phyloP scores from a whole-genome alignment of 2,329 filamentous ascomycete species.

The Sphaerulina musiva region DNA sequence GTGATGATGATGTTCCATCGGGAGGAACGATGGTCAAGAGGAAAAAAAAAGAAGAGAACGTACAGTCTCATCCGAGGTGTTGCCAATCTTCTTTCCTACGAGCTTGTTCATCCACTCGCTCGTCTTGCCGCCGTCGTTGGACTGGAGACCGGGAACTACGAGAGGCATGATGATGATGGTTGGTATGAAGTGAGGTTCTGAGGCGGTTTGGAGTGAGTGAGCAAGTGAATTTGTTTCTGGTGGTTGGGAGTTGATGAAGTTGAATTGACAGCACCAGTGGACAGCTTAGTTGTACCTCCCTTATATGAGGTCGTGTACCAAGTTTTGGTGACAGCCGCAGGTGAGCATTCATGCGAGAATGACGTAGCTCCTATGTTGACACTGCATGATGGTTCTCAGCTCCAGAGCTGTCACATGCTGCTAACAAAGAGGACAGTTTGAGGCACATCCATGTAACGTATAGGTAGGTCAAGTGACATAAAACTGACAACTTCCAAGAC shows the following conservation, averaged over 20 bases:
- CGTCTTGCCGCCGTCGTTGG: constrained; percentile 35
- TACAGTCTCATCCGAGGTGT: constrained; percentile 42
- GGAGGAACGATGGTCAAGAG: neutral
- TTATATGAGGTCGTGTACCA: neutral
- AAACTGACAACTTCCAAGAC: too few species aligned
- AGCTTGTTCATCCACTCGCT: constrained; percentile 45
- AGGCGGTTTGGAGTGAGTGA: neutral
- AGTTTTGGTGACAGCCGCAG: neutral
- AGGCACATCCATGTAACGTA: too few species aligned
- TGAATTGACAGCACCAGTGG: neutral
- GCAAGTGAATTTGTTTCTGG: neutral
- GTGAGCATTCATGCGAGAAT: constrained; percentile 2
- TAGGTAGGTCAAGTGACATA: too few species aligned
- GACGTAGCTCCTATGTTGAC: constrained; percentile 1
- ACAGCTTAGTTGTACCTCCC: neutral
- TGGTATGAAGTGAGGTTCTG: neutral
- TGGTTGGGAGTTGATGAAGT: neutral
- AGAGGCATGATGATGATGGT: constrained; percentile 41
- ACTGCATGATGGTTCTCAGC: neutral
- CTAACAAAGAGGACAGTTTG: too few species aligned
- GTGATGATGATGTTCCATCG: neutral
- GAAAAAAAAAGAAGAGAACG: constrained; percentile 1
- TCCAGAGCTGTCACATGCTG: constrained; percentile 2
- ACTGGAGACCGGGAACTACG: constrained; percentile 44
- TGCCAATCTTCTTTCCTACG: constrained; percentile 48